Conservation (phyloP, 1,139 yeast species). For the Yamadazyma pseudoaaseri region DNA sequence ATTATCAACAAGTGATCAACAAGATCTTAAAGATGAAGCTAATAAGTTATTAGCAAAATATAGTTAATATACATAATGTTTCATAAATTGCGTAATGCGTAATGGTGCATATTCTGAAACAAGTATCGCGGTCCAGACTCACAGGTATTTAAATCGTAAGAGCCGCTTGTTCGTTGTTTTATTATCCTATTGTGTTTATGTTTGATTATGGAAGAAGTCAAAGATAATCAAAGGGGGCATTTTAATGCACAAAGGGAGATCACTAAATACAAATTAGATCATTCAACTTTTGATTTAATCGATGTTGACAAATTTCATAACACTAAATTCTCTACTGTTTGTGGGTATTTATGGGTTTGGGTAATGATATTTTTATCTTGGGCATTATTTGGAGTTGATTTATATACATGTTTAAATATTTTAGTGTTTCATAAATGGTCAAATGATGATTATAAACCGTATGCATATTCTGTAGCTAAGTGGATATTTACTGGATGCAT, state of each 20-base stretch:
- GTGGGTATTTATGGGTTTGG: constrained; percentile 54
- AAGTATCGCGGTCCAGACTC: no score
- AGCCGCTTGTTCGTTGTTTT: no score
- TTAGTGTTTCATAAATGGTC: constrained; percentile 80
- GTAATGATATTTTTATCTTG: constrained; percentile 50
- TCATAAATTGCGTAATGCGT: no score
- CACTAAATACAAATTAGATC: constrained; percentile 34
- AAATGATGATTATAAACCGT: constrained; percentile 51
- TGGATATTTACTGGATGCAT: constrained; percentile 88
- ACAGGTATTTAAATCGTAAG: no score
- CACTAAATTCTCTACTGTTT: constrained; percentile 49
- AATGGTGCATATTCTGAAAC: background rate
- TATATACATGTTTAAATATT: constrained; percentile 75
- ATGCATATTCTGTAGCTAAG: constrained; percentile 58
- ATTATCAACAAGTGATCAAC: constrained; percentile 49
- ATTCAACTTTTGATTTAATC: constrained; percentile 43
- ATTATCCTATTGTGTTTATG: no score
- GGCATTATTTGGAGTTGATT: constrained; percentile 67
- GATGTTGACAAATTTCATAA: constrained; percentile 53
- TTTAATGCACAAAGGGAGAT: constrained; percentile 25
- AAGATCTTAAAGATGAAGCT: constrained; percentile 58
- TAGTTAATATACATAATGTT: no score
- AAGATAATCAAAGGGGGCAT: constrained; percentile 7
- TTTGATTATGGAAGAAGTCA: background rate
- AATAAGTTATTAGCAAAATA: constrained; percentile 52